Evolutionary conservation across 768 basidiomycete genomes (phyloP).

Genomic region (Pleurotus ostreatus): DNA sequence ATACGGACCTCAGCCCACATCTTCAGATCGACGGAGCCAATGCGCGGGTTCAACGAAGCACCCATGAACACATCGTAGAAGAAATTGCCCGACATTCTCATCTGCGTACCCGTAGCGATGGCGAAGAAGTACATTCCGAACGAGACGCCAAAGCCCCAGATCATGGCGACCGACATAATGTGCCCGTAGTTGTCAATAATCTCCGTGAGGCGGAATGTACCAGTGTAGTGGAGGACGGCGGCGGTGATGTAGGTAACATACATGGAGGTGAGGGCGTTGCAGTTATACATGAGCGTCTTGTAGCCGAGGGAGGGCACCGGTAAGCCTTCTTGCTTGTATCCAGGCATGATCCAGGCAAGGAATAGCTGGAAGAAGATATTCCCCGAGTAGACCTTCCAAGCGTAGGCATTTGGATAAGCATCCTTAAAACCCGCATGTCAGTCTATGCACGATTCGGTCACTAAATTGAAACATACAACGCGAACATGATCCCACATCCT

Average conservation of each 20-base stretch:
- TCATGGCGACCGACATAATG: slow-evolving; percentile 93
- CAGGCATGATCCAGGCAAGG: slow-evolving; percentile 88
- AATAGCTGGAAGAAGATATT: slow-evolving; percentile 87
- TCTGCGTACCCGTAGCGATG: slow-evolving; percentile 70
- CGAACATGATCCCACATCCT: slow-evolving; percentile 85
- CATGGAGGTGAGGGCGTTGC: slow-evolving; percentile 85
- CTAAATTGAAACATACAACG: slow-evolving; percentile 42
- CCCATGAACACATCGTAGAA: slow-evolving; percentile 98
- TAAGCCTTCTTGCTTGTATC: slow-evolving; percentile 90
- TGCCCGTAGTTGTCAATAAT: slow-evolving; percentile 97
- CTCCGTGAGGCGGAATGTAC: slow-evolving; percentile 86
- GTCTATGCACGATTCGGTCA: not conserved
- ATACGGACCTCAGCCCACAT: slow-evolving; percentile 99
- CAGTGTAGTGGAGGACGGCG: slow-evolving; percentile 67
- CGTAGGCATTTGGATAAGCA: slow-evolving; percentile 84
- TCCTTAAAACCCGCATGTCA: slow-evolving; percentile 45
- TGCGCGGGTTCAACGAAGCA: slow-evolving; percentile 87
- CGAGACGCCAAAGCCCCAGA: slow-evolving; percentile 81
- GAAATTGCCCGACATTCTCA: slow-evolving; percentile 93
- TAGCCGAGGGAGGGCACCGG: slow-evolving; percentile 94
- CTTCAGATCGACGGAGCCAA: slow-evolving; percentile 90
- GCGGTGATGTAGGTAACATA: slow-evolving; percentile 82
- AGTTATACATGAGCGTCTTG: slow-evolving; percentile 92
- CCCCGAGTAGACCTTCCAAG: slow-evolving; percentile 87
- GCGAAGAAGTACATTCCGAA: slow-evolving; percentile 79